Evolutionary conservation across 352 stramenopile species (phyloP).

Genomic region (Peronospora farinosa): DNA sequence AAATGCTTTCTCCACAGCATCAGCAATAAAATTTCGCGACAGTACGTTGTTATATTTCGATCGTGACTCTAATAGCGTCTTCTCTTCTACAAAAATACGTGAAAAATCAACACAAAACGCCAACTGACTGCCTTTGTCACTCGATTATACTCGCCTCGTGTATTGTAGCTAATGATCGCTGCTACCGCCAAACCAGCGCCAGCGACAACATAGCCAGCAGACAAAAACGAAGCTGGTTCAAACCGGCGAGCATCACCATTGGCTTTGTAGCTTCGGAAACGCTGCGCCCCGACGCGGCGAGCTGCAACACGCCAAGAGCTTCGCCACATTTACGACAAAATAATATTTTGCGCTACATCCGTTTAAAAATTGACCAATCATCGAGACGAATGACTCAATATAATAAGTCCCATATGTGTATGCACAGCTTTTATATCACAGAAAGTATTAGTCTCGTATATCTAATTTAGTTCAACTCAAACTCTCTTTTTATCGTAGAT

Average conservation of each 20-base stretch:
- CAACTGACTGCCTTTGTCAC: neutral
- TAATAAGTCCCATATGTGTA: no score
- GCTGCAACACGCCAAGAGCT: conserved; percentile 13
- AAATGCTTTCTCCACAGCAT: conserved; percentile 85
- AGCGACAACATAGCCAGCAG: conserved; percentile 21
- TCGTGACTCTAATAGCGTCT: conserved; percentile 20
- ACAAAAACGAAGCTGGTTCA: conserved; percentile 4
- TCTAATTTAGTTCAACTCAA: no score
- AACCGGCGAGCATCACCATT: neutral
- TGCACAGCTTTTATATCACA: no score
- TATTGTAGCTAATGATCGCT: conserved; percentile 14
- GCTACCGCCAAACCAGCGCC: conserved; percentile 22
- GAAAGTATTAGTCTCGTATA: no score
- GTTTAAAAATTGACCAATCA: conserved; percentile 19
- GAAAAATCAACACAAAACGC: neutral
- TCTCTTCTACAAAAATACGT: conserved; percentile 15
- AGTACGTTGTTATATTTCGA: conserved; percentile 23
- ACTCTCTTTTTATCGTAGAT: no score
- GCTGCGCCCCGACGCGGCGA: conserved; percentile 2
- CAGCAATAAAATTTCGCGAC: conserved; percentile 81
- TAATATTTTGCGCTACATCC: no score
- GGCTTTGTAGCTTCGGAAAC: conserved; percentile 2
- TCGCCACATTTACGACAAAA: conserved; percentile 25
- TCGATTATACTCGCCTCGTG: conserved; percentile 14
- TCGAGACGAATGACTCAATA: no score